phyloP scores from a whole-genome alignment of 345 rosid species.

The Citrus unshiu region DNA sequence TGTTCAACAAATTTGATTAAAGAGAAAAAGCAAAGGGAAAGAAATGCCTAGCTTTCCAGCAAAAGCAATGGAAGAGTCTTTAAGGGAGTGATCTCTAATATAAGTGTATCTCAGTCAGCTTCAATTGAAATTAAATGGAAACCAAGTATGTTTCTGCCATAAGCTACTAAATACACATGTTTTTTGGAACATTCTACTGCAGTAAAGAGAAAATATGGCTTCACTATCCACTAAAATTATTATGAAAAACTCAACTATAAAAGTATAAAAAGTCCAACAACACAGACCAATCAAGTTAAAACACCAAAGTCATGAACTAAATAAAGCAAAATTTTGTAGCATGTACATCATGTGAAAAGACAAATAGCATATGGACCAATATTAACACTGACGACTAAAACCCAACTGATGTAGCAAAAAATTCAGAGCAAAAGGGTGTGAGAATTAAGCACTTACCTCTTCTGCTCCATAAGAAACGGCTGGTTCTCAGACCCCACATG shows the following conservation, averaged over 20 bases:
- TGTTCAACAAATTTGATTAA: neutral
- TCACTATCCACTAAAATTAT: neutral
- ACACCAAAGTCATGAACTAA: neutral
- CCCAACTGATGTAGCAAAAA: neutral
- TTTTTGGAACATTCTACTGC: neutral
- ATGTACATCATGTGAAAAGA: neutral
- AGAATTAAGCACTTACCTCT: slow-evolving; percentile 27
- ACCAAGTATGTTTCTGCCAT: neutral
- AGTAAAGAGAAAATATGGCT: neutral
- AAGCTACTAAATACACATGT: neutral
- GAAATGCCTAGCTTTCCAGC: slow-evolving; percentile 2
- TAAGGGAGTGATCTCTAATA: neutral
- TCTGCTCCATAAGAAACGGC: slow-evolving; percentile 48
- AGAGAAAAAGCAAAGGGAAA: neutral
- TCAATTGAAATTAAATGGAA: neutral
- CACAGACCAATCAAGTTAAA: neutral
- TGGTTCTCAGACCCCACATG: slow-evolving; percentile 31
- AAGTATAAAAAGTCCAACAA: neutral
- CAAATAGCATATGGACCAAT: neutral
- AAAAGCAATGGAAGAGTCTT: neutral
- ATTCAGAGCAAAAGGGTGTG: neutral
- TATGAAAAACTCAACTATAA: neutral
- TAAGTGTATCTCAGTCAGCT: neutral
- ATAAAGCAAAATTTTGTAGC: neutral
- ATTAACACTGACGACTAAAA: neutral